These are phyloP conservation scores for Apiospora kogelbergensis DNA, from an alignment of 2,329 filamentous ascomycete genomes.

Conservation along the genomic window DNA sequence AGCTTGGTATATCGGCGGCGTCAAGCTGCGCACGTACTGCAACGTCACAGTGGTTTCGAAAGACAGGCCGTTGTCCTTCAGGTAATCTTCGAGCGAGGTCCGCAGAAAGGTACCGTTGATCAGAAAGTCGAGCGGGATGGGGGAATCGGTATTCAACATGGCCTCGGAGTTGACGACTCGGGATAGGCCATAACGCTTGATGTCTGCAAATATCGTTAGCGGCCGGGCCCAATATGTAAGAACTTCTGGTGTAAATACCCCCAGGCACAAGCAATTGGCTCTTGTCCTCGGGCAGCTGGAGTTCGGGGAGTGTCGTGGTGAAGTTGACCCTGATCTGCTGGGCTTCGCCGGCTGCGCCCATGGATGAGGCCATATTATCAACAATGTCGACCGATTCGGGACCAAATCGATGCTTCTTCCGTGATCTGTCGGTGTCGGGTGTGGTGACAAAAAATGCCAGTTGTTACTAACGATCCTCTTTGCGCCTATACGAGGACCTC, in stretches of 20 bases:
- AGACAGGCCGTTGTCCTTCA: conserved; percentile 82
- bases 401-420: not conserved
- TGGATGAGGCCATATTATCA: conserved; percentile 7
- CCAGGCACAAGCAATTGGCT: conserved; percentile 63
- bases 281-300: conserved; percentile 63
- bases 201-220: conserved; percentile 41
- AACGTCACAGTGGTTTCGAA: conserved; percentile 83
- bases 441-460: not conserved
- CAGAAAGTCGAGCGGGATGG: conserved; percentile 89
- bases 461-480: not conserved
- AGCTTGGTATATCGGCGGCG: conserved; percentile 85
- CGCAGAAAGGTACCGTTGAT: conserved; percentile 91
- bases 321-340: conserved; percentile 67
- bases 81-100: conserved; percentile 86
- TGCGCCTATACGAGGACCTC: conserved; percentile 1
- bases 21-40: conserved; percentile 89
- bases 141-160: conserved; percentile 63
- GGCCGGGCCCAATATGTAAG: not conserved
- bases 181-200: conserved; percentile 69
- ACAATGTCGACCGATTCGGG: not conserved
- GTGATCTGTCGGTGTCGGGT: not conserved
- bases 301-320: conserved; percentile 60
- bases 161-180: conserved; percentile 71
- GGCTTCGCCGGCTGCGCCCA: conserved; percentile 25
- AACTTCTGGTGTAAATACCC: conserved; percentile 37